Conservation (phyloP, 2,329 filamentous ascomycete species). For the Fusarium anthophilum region DNA sequence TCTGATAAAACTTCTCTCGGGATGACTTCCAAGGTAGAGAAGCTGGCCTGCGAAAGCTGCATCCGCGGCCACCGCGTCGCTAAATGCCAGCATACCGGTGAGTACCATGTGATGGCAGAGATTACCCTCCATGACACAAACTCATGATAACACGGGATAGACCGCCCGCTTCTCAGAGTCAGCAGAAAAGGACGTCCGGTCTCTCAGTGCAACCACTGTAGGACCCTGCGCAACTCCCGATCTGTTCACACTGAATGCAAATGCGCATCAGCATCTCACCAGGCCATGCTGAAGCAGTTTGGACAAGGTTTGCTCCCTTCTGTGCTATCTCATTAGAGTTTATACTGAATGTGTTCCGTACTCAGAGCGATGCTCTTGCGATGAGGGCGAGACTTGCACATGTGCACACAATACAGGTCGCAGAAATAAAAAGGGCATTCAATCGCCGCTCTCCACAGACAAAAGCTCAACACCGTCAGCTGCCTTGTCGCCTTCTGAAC, state of each 20-base stretch:
- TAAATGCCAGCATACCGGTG: slow-evolving; percentile 26
- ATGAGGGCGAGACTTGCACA: slow-evolving; percentile 1
- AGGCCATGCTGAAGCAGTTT: slow-evolving; percentile 2
- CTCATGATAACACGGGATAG: background rate
- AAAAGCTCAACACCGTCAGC: background rate
- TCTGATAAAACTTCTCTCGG: accelerated
- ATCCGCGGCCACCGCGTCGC: slow-evolving; percentile 30
- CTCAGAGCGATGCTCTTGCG: slow-evolving; percentile 11
- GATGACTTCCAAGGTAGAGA: slow-evolving; percentile 14
- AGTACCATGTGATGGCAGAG: background rate
- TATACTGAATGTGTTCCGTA: background rate
- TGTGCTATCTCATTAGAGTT: background rate
- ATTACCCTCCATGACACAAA: background rate
- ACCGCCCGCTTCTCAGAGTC: slow-evolving; percentile 25
- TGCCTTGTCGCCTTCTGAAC: background rate
- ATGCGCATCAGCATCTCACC: slow-evolving; percentile 8
- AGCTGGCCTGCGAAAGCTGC: slow-evolving; percentile 23
- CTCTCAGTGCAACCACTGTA: slow-evolving; percentile 28
- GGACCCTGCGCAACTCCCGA: slow-evolving; percentile 11
- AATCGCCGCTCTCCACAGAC: background rate
- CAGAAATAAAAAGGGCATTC: background rate
- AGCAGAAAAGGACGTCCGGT: slow-evolving; percentile 28
- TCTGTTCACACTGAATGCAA: slow-evolving; percentile 30
- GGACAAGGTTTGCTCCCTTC: background rate
- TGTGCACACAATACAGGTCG: slow-evolving; percentile 9